phyloP scores from a whole-genome alignment of 2,329 filamentous ascomycete genomes.

The Colletotrichum brevisporum region DNA sequence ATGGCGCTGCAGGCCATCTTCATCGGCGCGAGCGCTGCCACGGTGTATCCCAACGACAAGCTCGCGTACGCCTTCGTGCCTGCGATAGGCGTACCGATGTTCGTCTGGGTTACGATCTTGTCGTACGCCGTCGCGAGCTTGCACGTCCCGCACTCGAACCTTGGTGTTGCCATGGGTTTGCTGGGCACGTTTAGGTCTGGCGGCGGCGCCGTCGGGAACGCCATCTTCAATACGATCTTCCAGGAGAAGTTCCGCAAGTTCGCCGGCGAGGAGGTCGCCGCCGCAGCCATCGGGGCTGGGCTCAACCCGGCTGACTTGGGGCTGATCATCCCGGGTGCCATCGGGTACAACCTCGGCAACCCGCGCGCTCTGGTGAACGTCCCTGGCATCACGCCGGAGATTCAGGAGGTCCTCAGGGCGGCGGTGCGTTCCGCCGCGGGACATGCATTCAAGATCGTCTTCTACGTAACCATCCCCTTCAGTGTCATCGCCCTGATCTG shows the following conservation, averaged over 20 bases:
- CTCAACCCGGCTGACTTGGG: constrained; percentile 42
- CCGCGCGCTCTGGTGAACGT: constrained; percentile 42
- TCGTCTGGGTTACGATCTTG: constrained; percentile 50
- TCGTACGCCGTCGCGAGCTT: constrained; percentile 49
- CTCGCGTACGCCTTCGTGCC: constrained; percentile 49
- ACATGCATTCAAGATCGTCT: constrained; percentile 38
- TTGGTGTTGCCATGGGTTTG: constrained; percentile 49
- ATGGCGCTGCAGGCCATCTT: constrained; percentile 49
- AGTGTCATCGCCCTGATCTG: constrained; percentile 30
- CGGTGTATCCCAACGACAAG: constrained; percentile 46
- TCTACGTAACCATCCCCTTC: constrained; percentile 38
- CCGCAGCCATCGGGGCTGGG: constrained; percentile 47
- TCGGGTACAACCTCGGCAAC: constrained; percentile 49
- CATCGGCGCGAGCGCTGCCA: constrained; percentile 46
- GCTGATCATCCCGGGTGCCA: constrained; percentile 48
- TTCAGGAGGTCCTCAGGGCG: constrained; percentile 14
- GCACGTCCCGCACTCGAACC: constrained; percentile 48
- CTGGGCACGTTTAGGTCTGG: constrained; percentile 49
- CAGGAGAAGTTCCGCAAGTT: constrained; percentile 43
- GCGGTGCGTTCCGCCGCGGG: constrained; percentile 33
- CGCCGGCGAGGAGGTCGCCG: constrained; percentile 45
- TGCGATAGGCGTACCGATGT: constrained; percentile 49
- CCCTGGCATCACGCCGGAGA: constrained; percentile 35
- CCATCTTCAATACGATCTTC: constrained; percentile 51
- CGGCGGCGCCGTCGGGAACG: constrained; percentile 51